Evolutionary conservation across 2,329 filamentous ascomycete species (phyloP), one percentile per base, ranked within the genome.

Genomic region (Aspergillus sp.): DNA sequence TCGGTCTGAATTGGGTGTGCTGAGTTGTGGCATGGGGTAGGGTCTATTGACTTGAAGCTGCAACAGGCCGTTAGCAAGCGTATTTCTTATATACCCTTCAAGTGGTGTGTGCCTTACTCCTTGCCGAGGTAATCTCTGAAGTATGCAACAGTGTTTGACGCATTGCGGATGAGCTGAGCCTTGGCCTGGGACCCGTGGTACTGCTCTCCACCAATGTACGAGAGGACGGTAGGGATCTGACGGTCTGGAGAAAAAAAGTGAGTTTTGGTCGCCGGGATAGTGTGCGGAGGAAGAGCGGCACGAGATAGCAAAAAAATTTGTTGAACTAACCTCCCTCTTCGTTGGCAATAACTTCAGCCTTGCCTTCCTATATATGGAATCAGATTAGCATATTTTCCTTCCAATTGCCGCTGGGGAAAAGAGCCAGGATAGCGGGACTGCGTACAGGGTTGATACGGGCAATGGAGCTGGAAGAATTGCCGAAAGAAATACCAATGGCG

Each of bases 381-480:
- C 27, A 39, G 17, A 24, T 56, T 33, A 48, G 51, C 34, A 50
- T 30, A 30, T 30, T 12, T 34, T 15, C 7, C 30, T 13, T 30
- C 5, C n/a, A 8, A 51, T 6, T 19, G 53, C 19, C 12, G 17
- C 19, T 52, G 9, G 39, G 22, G 5, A 41, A 41, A 12, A 30
- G 55, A 24, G 27, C n/a, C 20, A 58, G 53, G 22, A 24, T 46
- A 40, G 22, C 39, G 50, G 42, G 49, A 12, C 20, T 47, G 57
- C 52, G 64, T 76, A 85, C 83, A 62, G 77, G 77, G 61, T 88
- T 85, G 47, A 93, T 96, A 75, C 88, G 92, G 69, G 93, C 93
- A 79, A 99, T 97, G 60, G 92, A 97, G 81, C 91, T 96, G 87
- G 96, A 96, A 61, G 92, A 93, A 82, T 98, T 99, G 79, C 95